Evolutionary conservation across 441 rosid genomes (phyloP).

Genomic region (Pelargonium citronellum): DNA sequence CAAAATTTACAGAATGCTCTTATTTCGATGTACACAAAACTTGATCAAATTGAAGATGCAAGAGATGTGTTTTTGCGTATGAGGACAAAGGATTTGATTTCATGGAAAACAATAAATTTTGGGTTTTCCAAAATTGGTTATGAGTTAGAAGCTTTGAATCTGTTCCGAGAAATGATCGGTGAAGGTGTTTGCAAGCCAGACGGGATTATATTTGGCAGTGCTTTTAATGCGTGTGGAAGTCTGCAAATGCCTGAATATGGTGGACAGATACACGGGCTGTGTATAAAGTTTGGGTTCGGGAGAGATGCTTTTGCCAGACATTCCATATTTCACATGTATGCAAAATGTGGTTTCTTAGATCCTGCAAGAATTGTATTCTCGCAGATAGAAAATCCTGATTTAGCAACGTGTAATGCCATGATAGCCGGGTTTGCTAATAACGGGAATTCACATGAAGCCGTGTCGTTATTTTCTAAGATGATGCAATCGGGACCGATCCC

Average conservation of each 20-base stretch:
- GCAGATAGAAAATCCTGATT: slow-evolving; percentile 44
- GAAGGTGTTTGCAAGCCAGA: slow-evolving; percentile 41
- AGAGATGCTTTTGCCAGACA: slow-evolving; percentile 34
- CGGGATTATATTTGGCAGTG: slow-evolving; percentile 50
- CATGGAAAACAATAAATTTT: slow-evolving; percentile 49
- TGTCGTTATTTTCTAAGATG: slow-evolving; percentile 32
- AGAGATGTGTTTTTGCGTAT: slow-evolving; percentile 36
- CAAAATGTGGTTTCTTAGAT: slow-evolving; percentile 38
- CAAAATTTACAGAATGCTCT: slow-evolving; percentile 54
- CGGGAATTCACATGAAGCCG: slow-evolving; percentile 32
- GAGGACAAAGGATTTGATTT: slow-evolving; percentile 42
- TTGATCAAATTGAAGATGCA: slow-evolving; percentile 30
- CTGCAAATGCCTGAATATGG: slow-evolving; percentile 42
- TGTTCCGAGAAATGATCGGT: slow-evolving; percentile 40
- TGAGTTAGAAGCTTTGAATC: slow-evolving; percentile 41
- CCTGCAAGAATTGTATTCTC: slow-evolving; percentile 37
- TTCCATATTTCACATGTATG: slow-evolving; percentile 53
- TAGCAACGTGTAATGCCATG: slow-evolving; percentile 52
- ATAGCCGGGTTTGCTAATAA: slow-evolving; percentile 42
- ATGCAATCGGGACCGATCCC: slow-evolving; percentile 33
- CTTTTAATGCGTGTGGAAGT: slow-evolving; percentile 45
- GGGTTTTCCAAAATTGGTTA: slow-evolving; percentile 47
- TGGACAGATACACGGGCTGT: slow-evolving; percentile 45
- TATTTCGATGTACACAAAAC: slow-evolving; percentile 49
- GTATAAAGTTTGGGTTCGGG: slow-evolving; percentile 41